phyloP scores from a whole-genome alignment of 1,139 yeast species.

The Sugiyamaella japonica region DNA sequence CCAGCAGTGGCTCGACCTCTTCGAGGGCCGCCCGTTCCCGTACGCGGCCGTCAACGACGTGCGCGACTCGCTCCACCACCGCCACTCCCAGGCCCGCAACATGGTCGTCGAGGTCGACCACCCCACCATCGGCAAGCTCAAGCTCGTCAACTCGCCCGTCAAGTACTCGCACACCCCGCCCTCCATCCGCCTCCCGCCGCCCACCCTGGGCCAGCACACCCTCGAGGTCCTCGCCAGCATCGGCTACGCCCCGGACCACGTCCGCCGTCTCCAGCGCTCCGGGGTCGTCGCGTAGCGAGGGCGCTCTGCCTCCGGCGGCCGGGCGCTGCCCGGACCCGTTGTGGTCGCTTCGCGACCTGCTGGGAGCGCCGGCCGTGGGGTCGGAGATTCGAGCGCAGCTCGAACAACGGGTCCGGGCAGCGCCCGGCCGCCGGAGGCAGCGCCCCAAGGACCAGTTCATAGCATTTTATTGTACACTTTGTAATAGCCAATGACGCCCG shows the following conservation, averaged over 20 bases:
- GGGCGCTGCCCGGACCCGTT: slow-evolving; percentile 8
- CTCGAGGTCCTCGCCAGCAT: slow-evolving; percentile 34
- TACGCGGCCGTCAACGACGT: slow-evolving; percentile 47
- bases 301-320: slow-evolving; percentile 2
- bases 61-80: slow-evolving; percentile 41
- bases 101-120: slow-evolving; percentile 43
- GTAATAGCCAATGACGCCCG: slow-evolving; percentile 34
- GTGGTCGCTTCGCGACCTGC: not conserved
- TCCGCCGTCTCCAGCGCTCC: slow-evolving; percentile 26
- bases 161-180: slow-evolving; percentile 43
- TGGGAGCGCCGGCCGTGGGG: not conserved
- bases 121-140: slow-evolving; percentile 41
- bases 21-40: slow-evolving; percentile 42
- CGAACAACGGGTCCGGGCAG: not conserved
- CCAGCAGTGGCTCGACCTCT: slow-evolving; percentile 41
- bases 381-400: no score
- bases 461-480: slow-evolving; percentile 30
- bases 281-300: slow-evolving; percentile 33
- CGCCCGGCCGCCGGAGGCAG: slow-evolving; percentile 2
- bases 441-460: slow-evolving; percentile 8
- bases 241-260: slow-evolving; percentile 30
- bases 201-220: slow-evolving; percentile 42
- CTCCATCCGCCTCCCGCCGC: slow-evolving; percentile 45
- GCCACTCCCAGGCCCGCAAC: slow-evolving; percentile 42
- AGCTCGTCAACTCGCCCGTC: slow-evolving; percentile 44